Conservation (phyloP, 441 rosid genomes). For the Aleurites moluccanus region DNA sequence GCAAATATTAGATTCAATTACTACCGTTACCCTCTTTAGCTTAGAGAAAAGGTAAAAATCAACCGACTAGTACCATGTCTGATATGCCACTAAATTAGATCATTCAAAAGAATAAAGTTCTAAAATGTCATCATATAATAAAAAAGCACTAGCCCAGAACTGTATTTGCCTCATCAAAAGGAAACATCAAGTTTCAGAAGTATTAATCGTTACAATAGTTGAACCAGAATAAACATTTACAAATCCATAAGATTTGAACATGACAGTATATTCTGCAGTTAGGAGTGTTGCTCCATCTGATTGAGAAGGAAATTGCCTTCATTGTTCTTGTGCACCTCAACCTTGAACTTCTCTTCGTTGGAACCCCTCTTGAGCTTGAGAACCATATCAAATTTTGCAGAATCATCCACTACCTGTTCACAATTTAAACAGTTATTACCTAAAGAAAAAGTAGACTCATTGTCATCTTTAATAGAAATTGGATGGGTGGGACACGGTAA, state of each 20-base stretch:
- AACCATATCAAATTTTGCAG: slow-evolving; percentile 60
- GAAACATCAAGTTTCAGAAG: neutral
- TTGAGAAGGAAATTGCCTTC: slow-evolving; percentile 65
- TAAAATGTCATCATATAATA: neutral
- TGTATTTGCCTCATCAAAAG: neutral
- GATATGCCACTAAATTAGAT: no score
- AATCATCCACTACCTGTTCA: slow-evolving; percentile 56
- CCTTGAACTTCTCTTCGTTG: slow-evolving; percentile 76
- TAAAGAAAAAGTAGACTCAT: no score
- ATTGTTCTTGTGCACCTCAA: slow-evolving; percentile 68
- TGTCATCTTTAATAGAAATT: neutral
- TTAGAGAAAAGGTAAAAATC: no score
- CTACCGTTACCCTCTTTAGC: no score
- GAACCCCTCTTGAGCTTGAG: slow-evolving; percentile 81
- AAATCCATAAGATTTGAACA: neutral
- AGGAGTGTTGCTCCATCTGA: slow-evolving; percentile 43
- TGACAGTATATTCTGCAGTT: neutral
- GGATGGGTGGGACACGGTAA: no score
- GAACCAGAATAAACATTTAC: neutral
- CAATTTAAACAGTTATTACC: neutral
- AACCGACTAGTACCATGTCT: no score
- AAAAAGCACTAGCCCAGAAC: neutral
- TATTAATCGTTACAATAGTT: neutral
- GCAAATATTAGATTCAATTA: no score
- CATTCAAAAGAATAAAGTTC: no score